Percentiles rank a stretch among this genome's conserved stretches.
phyloP scores from a whole-genome alignment of 257 asterid genomes.

The Nicotiana otophora region DNA sequence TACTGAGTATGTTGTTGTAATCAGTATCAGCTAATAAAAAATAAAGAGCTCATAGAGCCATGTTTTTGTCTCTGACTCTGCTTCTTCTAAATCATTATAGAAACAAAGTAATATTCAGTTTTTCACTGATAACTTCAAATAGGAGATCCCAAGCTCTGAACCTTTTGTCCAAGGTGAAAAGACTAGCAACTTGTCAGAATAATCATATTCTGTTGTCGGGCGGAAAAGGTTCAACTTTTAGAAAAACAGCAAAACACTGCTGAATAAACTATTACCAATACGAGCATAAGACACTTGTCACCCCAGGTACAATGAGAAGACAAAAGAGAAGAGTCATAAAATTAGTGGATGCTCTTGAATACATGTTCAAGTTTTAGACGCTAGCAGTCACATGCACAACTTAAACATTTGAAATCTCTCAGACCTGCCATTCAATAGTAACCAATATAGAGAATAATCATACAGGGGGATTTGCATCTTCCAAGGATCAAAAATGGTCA shows the following conservation, averaged over 20 bases:
- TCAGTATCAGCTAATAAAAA: neutral
- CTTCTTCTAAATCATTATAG: neutral
- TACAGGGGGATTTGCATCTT: neutral
- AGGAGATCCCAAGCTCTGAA: neutral
- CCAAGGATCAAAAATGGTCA: neutral
- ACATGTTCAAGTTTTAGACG: neutral
- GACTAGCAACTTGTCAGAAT: neutral
- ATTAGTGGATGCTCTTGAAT: neutral
- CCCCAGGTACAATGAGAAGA: neutral
- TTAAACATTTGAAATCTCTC: neutral
- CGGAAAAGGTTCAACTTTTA: neutral
- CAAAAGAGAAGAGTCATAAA: neutral
- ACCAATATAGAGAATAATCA: neutral
- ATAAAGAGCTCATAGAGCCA: neutral
- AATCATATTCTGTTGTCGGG: neutral
- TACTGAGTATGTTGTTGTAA: neutral
- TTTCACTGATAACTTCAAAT: neutral
- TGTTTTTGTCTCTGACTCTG: neutral
- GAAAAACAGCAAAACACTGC: neutral
- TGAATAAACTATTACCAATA: neutral
- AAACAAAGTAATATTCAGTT: neutral
- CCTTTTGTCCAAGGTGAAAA: neutral
- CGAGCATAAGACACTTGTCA: neutral
- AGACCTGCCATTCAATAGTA: neutral
- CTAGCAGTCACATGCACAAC: neutral